Evolutionary conservation across 2,329 filamentous ascomycete species (phyloP), one percentile per base, ranked within the genome.

Genomic region (Ascochyta pisi): DNA sequence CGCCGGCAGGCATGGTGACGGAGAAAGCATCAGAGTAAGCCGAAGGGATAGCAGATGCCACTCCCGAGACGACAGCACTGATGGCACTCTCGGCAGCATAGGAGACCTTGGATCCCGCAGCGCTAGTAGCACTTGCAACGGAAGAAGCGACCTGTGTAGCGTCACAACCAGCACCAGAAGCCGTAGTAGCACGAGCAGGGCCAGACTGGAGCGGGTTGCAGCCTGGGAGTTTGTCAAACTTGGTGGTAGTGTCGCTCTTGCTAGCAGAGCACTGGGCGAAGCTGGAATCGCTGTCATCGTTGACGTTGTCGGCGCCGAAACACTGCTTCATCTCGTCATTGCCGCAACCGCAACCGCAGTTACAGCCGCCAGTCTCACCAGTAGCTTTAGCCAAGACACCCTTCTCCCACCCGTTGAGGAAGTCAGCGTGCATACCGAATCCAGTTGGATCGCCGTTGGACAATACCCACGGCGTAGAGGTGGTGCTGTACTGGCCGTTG

Each of bases 201-300:
- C 74, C 74, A 44, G 63, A 58, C 57, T 76, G 74, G 26, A 76
- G 51, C n/a, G 74, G 72, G 52, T 76, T 76, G 67, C 74, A 76
- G 22, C 74, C 74, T 33, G 74, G 74, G 7, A 76, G 71, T 49
- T 65, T 67, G 13, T 73, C 64, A 6, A 75, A 43, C 19, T 63
- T 58, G 16, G 56, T 43, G 8, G 35, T 34, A 33, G 66, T 63
- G 43, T 60, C 63, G 13, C 59, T 55, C 1, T 45, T 44, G 24
- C 41, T 62, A 7, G 70, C 71, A 15, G 66, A 49, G 61, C 74
- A 76, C 23, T 58, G 54, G 24, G 66, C 48, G 54, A 69, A 75
- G 7, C 55, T 61, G 3, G 64, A 51, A 37, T 74, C 71, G 41
- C 47, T 48, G 24, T 73, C 65, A 13, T 72, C 64, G 58, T 75